A percentile compares a stretch with the other conserved stretches of the same genome.
Evolutionary conservation across 225 moss, liverwort and hornwort genomes (phyloP).

Genomic region (Bryoerythrophyllum caledonicum): DNA sequence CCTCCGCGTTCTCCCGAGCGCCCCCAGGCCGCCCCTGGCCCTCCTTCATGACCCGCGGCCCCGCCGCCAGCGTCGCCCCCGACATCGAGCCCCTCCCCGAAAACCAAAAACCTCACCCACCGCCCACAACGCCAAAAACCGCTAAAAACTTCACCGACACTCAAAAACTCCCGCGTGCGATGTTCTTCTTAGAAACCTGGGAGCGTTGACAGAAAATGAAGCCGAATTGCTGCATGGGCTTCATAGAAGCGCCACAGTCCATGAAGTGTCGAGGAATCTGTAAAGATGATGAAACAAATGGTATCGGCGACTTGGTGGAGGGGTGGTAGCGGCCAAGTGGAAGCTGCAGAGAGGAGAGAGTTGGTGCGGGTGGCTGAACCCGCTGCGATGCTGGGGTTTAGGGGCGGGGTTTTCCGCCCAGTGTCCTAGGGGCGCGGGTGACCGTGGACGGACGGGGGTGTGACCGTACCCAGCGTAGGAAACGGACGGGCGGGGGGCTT

Average conservation of each 20-base stretch:
- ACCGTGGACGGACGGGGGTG: not conserved
- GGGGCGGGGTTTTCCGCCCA: not conserved
- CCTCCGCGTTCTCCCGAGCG: conserved; percentile 2
- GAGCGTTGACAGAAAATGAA: not conserved
- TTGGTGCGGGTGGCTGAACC: not conserved
- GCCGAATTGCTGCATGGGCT: not conserved
- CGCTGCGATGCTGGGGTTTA: not conserved
- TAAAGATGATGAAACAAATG: not conserved
- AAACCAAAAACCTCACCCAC: not conserved
- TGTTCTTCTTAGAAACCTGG: not conserved
- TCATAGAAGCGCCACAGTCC: no score
- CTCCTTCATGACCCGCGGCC: conserved; percentile 32
- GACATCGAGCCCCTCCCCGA: conserved; percentile 53
- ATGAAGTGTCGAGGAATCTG: not conserved
- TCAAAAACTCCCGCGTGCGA: not conserved
- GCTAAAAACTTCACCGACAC: not conserved
- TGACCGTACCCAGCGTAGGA: no score
- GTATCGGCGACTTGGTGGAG: not conserved
- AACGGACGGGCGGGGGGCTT: accelerated
- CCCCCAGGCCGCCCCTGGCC: conserved; percentile 23
- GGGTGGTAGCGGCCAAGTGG: conserved; percentile 17
- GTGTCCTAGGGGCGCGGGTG: not conserved
- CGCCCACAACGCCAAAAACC: not conserved
- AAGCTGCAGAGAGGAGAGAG: not conserved
- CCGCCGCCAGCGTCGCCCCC: conserved; percentile 78